These are phyloP conservation scores for Plasmodium coatneyi DNA, from an alignment of 169 alveolate species.

Conservation along the genomic window DNA sequence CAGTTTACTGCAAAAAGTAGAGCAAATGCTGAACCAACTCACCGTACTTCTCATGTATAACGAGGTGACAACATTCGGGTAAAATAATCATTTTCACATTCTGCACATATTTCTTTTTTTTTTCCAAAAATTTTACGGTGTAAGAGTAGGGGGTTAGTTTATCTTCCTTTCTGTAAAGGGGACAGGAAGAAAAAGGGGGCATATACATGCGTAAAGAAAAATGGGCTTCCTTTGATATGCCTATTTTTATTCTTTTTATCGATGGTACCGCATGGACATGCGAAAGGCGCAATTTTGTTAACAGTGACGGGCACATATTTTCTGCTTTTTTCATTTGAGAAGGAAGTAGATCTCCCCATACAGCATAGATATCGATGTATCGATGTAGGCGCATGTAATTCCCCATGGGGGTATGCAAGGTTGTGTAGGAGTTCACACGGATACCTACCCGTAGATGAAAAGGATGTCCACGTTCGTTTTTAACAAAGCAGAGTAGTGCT, in stretches of 20 bases:
- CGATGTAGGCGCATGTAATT: not conserved
- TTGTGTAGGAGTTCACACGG: not conserved
- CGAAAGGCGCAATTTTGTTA: not conserved
- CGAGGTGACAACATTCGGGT: constrained; percentile 74
- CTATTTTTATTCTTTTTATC: not conserved
- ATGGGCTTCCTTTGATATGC: not conserved
- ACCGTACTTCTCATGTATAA: constrained; percentile 27
- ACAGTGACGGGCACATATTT: not conserved
- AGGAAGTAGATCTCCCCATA: not conserved
- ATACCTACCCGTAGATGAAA: constrained; percentile 60
- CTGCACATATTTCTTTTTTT: constrained; percentile 21
- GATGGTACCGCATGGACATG: not conserved
- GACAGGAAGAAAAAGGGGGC: not conserved
- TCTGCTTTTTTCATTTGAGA: not conserved
- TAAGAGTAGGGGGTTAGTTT: constrained; percentile 35
- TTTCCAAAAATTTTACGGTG: constrained; percentile 58
- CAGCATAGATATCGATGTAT: not conserved
- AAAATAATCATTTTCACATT: constrained; percentile 59
- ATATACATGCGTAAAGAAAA: not conserved
- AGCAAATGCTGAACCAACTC: constrained; percentile 38
- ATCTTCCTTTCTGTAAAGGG: constrained; percentile 28
- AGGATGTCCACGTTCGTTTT: constrained; percentile 57
- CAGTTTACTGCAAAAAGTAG: constrained; percentile 31
- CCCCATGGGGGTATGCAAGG: not conserved
- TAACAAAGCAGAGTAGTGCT: constrained; percentile 45